These are phyloP conservation scores for Phytophthora fragariaefolia DNA, from an alignment of 352 stramenopile species.

Conservation along the genomic window DNA sequence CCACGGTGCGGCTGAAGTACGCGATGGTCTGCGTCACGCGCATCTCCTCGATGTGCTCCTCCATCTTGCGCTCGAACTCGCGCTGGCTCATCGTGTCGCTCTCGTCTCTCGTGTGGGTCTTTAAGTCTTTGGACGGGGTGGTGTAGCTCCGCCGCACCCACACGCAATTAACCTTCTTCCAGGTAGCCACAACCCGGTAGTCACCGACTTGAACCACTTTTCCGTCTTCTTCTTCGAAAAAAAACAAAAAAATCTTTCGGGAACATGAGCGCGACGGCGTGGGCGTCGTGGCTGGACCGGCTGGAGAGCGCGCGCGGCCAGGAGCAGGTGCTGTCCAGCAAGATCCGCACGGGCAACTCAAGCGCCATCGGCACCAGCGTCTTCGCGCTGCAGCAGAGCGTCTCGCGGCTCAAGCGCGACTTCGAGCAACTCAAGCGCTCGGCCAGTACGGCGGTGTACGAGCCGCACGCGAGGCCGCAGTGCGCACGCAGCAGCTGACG, in stretches of 20 bases:
- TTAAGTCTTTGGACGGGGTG: neutral
- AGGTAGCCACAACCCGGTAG: too few species aligned
- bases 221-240: neutral
- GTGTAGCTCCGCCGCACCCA: too few species aligned
- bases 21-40: constrained; percentile 89
- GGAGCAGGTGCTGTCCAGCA: constrained; percentile 65
- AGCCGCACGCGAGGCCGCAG: neutral
- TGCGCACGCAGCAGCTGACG: neutral
- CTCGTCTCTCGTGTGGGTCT: neutral
- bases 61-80: constrained; percentile 91
- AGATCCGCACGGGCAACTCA: constrained; percentile 72
- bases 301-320: constrained; percentile 78
- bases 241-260: neutral
- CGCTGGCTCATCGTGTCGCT: constrained; percentile 68
- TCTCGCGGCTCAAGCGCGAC: constrained; percentile 80
- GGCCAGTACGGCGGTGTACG: constrained; percentile 55
- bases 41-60: constrained; percentile 92
- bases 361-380: constrained; percentile 77
- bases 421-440: constrained; percentile 81
- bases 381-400: constrained; percentile 86
- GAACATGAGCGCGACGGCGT: constrained; percentile 72
- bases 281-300: constrained; percentile 83
- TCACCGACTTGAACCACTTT: neutral
- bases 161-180: too few species aligned
- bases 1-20: constrained; percentile 92